phyloP scores from a whole-genome alignment of 306 rosid species.

The Prosopis cineraria region DNA sequence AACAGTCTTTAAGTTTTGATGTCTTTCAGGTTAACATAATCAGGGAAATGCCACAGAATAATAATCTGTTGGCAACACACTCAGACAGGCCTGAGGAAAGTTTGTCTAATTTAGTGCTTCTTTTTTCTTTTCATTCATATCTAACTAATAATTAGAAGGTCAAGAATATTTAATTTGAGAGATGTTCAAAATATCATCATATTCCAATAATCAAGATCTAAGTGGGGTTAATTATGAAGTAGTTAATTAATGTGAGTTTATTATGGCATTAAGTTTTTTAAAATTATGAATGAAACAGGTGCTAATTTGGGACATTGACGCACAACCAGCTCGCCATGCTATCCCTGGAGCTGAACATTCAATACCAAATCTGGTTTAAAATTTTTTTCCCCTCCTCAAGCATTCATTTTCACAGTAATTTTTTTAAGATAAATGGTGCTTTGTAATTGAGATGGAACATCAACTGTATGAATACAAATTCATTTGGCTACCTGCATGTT shows the following conservation, averaged over 20 bases:
- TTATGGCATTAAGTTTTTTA: not conserved
- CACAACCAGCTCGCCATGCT: constrained; percentile 20
- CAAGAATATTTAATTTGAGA: not conserved
- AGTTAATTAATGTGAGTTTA: not conserved
- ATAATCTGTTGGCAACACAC: not conserved
- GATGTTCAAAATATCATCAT: not conserved
- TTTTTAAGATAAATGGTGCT: too few species aligned
- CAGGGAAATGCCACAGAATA: not conserved
- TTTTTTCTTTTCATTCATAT: not conserved
- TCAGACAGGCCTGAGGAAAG: constrained; percentile 11
- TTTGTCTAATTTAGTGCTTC: not conserved
- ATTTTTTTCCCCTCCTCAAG: not conserved
- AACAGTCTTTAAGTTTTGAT: not conserved
- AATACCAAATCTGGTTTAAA: not conserved
- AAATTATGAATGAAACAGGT: constrained; percentile 6
- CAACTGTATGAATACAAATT: too few species aligned
- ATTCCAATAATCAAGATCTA: too few species aligned
- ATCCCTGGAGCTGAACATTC: not conserved
- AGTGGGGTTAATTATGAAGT: too few species aligned
- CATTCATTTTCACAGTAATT: not conserved
- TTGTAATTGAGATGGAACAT: too few species aligned
- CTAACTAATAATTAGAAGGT: not conserved
- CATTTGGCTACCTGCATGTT: too few species aligned
- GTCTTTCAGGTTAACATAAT: constrained; percentile 10
- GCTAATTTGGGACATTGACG: not conserved